Evolutionary conservation across 108 stramenopile genomes (phyloP), one percentile per base, ranked within the genome.

Genomic region (Nitzschia sp.): DNA sequence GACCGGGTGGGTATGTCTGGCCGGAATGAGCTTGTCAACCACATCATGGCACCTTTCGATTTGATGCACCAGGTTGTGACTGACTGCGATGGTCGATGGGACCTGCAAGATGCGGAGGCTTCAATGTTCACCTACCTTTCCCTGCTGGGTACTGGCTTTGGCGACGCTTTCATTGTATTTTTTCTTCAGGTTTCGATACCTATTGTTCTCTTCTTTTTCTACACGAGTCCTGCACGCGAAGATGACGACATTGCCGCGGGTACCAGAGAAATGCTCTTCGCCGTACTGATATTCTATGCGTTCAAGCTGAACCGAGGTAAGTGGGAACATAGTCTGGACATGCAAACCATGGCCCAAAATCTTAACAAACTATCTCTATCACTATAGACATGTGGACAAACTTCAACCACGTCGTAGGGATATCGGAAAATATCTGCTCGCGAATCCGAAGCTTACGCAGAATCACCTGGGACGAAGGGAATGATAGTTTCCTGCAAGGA

Each of bases 41-140:
- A 76, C 28, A 54, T 76, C n/a, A 50, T 62, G 50, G 16, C 45
- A 6, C 68, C 67, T 15, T 68, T 68, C 52, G 36, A 61, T 3
- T 17, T 68, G 28, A 76, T 76, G 62, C 38, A 76, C 8, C 53
- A 66, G 11, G 53, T 65, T 2, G 48, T 58, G n/a, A 46, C 53
- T 5, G 41, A 57, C 34, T 17, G 15, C 19, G 38, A 64, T 45
- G 76, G 45, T 33, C 33, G 54, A 58, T 77, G 76, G 69, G 35
- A 59, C 41, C 22, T 71, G 25, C 58, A 78, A 26, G 71, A 72
- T 55, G 58, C 53, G 15, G 64, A 53, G n/a, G 25, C 59, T 5
- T 69, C 67, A 35, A 68, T 78, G 9, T 84, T 64, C 53, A 84
- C 79, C 0, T 84, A 84, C 63, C 28, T 80, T 13, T 63, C 72